Conservation (phyloP, 2,329 filamentous ascomycete genomes). For the Trichoderma brevicompactum region DNA sequence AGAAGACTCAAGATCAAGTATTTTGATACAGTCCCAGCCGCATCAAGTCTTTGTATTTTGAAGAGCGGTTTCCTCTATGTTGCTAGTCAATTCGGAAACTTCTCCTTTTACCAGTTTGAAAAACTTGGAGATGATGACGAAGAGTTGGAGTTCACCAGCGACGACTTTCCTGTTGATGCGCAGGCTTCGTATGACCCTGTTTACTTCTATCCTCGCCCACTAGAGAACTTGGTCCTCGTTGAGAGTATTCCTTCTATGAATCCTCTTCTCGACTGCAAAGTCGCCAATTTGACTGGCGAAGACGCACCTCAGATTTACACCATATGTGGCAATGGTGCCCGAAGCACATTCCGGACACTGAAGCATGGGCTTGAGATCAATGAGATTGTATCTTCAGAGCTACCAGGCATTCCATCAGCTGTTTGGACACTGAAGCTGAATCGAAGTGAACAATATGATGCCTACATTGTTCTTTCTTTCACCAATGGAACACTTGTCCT, state of each 20-base stretch:
- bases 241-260: constrained; percentile 89
- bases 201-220: constrained; percentile 80
- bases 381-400: constrained; percentile 91
- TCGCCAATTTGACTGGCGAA: constrained; percentile 87
- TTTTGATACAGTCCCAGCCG: constrained; percentile 92
- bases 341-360: constrained; percentile 87
- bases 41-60: constrained; percentile 85
- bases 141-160: constrained; percentile 83
- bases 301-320: constrained; percentile 97
- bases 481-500: constrained; percentile 88
- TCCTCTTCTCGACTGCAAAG: constrained; percentile 86
- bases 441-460: constrained; percentile 81
- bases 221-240: constrained; percentile 82
- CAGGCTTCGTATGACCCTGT: constrained; percentile 72
- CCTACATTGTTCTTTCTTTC: constrained; percentile 94
- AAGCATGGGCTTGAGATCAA: constrained; percentile 93
- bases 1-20: constrained; percentile 90
- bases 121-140: constrained; percentile 95
- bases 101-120: constrained; percentile 95
- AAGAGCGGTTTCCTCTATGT: constrained; percentile 96
- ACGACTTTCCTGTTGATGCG: constrained; percentile 78
- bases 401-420: constrained; percentile 84
- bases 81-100: constrained; percentile 89
- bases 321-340: constrained; percentile 83
- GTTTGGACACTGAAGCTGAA: constrained; percentile 96